phyloP scores from a whole-genome alignment of 2,329 filamentous ascomycete species.

The Cladosporium sphaerospermum region DNA sequence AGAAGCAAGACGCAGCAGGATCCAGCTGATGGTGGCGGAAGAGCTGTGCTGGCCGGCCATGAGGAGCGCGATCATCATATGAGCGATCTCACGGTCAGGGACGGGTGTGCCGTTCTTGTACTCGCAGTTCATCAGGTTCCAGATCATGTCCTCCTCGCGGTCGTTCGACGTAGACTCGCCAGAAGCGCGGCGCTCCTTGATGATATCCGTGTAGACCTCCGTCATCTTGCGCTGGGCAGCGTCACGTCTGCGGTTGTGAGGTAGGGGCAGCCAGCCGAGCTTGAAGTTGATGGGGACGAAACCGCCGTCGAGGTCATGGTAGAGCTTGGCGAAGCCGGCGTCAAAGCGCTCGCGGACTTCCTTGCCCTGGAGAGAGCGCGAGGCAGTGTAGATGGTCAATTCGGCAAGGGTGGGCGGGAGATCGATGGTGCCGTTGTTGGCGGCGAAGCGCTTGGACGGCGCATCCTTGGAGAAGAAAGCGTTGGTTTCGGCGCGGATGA shows the following conservation, averaged over 20 bases:
- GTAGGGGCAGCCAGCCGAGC: conserved; percentile 79
- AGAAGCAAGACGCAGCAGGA: conserved; percentile 72
- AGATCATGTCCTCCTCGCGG: conserved; percentile 68
- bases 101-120: conserved; percentile 78
- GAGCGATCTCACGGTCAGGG: conserved; percentile 78
- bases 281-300: conserved; percentile 87
- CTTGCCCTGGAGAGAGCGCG: conserved; percentile 75
- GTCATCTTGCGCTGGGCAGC: conserved; percentile 74
- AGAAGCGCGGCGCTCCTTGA: conserved; percentile 61
- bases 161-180: conserved; percentile 34
- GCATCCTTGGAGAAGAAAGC: conserved; percentile 64
- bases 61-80: conserved; percentile 90
- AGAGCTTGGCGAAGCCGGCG: conserved; percentile 70
- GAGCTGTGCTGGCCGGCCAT: conserved; percentile 92
- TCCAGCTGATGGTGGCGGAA: conserved; percentile 78
- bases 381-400: conserved; percentile 85
- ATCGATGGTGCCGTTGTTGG: conserved; percentile 55
- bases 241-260: conserved; percentile 80
- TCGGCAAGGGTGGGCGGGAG: conserved; percentile 73
- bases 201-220: conserved; percentile 75
- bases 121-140: conserved; percentile 75
- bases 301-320: conserved; percentile 85
- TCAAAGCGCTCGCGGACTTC: conserved; percentile 78
- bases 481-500: conserved; percentile 69
- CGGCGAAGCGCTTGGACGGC: conserved; percentile 32